These are phyloP conservation scores for Phytophthora melonis DNA, from an alignment of 352 stramenopile species.

Conservation along the genomic window DNA sequence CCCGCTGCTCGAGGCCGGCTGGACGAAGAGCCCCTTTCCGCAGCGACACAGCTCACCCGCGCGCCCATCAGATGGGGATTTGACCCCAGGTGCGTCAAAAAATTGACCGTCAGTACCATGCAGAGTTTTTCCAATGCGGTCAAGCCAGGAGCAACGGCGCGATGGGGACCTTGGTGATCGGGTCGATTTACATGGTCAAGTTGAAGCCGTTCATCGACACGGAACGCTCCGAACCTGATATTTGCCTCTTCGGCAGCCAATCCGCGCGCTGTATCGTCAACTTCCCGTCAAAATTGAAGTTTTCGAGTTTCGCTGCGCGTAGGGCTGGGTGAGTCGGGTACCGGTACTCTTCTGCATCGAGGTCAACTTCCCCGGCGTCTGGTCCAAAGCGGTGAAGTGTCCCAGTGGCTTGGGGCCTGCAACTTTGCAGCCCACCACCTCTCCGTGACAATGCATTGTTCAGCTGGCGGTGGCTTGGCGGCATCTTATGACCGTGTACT, in stretches of 20 bases:
- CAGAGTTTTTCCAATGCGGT: background rate
- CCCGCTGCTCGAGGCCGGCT: slow-evolving; percentile 1
- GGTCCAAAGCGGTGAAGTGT: background rate
- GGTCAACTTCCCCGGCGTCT: background rate
- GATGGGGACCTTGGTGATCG: slow-evolving; percentile 10
- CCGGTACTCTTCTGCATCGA: background rate
- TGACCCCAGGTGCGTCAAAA: slow-evolving; percentile 14
- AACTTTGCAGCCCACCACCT: background rate
- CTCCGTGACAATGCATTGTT: background rate
- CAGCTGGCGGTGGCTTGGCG: background rate
- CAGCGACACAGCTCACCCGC: background rate
- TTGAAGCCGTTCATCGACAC: slow-evolving; percentile 1
- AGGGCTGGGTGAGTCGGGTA: background rate
- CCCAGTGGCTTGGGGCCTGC: background rate
- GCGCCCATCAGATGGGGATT: slow-evolving; percentile 12
- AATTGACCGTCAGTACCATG: background rate
- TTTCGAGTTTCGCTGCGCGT: slow-evolving; percentile 29
- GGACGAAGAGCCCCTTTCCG: background rate
- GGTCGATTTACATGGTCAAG: background rate
- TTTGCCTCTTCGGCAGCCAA: slow-evolving; percentile 5
- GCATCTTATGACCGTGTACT: background rate
- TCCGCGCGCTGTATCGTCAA: background rate
- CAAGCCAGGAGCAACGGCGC: background rate
- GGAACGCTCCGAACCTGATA: background rate
- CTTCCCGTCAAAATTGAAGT: background rate